phyloP scores from a whole-genome alignment of 768 basidiomycete genomes.

The Lactarius sp. region DNA sequence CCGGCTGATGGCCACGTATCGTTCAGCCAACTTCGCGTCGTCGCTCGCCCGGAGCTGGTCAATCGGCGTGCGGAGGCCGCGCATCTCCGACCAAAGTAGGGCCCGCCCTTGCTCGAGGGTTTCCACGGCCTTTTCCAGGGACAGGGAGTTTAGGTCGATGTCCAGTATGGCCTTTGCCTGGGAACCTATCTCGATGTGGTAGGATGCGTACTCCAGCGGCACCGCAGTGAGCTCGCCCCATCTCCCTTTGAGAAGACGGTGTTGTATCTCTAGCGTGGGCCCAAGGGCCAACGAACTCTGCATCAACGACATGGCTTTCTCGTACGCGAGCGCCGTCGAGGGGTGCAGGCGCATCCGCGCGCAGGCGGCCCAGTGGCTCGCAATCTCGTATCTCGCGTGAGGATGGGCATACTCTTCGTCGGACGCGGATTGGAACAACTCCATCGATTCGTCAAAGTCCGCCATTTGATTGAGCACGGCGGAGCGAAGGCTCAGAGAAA shows the following conservation, averaged over 20 bases:
- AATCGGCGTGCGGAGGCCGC: constrained; percentile 15
- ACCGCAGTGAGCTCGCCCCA: neutral
- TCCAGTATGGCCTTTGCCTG: neutral
- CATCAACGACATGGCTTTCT: constrained; percentile 5
- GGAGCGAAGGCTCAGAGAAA: constrained; percentile 1
- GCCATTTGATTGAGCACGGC: neutral
- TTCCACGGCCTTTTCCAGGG: constrained; percentile 8
- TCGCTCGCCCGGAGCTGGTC: constrained; percentile 12
- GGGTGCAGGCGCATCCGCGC: neutral
- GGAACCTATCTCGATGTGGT: constrained; percentile 4
- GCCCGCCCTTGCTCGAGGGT: constrained; percentile 17
- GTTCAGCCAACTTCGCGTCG: constrained; percentile 8
- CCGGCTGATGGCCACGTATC: neutral
- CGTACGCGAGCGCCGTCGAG: neutral
- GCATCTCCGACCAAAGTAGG: constrained; percentile 22
- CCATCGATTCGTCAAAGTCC: constrained; percentile 12
- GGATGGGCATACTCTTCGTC: constrained; percentile 1
- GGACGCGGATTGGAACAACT: neutral
- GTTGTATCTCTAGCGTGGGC: constrained; percentile 7
- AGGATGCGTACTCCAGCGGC: constrained; percentile 1
- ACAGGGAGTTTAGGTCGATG: too few species aligned
- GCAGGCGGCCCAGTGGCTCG: constrained; percentile 6
- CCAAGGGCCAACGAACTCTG: neutral
- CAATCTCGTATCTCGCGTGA: neutral
- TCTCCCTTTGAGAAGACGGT: neutral